Evolutionary conservation across 2,329 filamentous ascomycete genomes (phyloP), one percentile per base, ranked within the genome.

Genomic region (Huntiella decipiens): DNA sequence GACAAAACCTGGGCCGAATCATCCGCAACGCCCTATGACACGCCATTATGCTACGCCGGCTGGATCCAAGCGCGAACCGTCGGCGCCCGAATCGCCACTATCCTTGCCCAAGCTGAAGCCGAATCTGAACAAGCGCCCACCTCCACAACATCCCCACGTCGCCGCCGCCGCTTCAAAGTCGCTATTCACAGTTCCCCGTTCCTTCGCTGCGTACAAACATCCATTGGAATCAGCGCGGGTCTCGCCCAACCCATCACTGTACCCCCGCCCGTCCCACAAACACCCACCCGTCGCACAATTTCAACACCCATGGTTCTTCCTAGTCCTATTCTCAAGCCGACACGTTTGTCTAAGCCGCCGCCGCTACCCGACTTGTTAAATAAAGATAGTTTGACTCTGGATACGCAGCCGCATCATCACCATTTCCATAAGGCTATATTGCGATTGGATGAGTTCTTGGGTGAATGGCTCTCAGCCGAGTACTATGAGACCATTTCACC

Each of bases 1-100:
- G 87, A 98, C 68, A 86, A 87, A 59, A 77, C 84, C 60, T 98
- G 91, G 91, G 85, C 95, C 61, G 71, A 94, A 46, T 82, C 82
- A 28, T 94, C 91, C 4, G 82, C 87, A 1, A 87, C 85, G 4
- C 91, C 91, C 2, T 98, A 96, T 66, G 88, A 98, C 53, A 84
- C 91, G 53, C 91, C 91, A 43, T 70, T 98, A 48, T 94, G 87
- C 2, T 96, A 95, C 58, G 83, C 84, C 54, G 91, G 91, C 52
- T 95, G 91, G 82, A 74, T 79, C 11, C 91, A 96, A 61, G 79
- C 82, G 45, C 78, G 82, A 54, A 75, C 79, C 4, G 73, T 95
- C 17, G 91, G 91, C 12, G 70, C 77, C 51, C 78, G 85, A 50
- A 95, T 98, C 51, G 81, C 76, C n/a, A 77, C 70, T 54, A 74